A percentile compares a stretch with the other conserved stretches of the same genome.
These are phyloP conservation scores for Neonectria sp. DNA, from an alignment of 2,329 filamentous ascomycete genomes.

Conservation along the genomic window DNA sequence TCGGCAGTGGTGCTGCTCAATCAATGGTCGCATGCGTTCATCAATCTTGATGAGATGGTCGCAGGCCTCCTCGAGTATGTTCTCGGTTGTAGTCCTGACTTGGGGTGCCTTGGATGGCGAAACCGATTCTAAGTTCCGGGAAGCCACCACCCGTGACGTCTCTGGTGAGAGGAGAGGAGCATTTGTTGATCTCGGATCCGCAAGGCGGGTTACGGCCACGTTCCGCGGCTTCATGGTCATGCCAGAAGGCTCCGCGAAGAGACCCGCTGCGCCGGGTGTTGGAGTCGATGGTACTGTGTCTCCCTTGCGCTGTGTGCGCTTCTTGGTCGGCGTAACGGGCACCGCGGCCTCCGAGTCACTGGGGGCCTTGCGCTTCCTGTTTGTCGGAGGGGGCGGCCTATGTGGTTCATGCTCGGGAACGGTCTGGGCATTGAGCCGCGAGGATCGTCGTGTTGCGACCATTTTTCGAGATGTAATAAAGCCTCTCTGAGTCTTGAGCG, in stretches of 20 bases:
- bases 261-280: slow-evolving; percentile 60
- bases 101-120: slow-evolving; percentile 61
- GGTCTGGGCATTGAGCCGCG: slow-evolving; percentile 56
- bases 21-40: slow-evolving; percentile 77
- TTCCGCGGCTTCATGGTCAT: slow-evolving; percentile 57
- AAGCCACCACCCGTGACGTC: slow-evolving; percentile 74
- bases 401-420: slow-evolving; percentile 36
- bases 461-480: slow-evolving; percentile 40
- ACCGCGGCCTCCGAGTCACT: slow-evolving; percentile 40
- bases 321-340: slow-evolving; percentile 52
- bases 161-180: slow-evolving; percentile 80
- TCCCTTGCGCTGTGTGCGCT: slow-evolving; percentile 43
- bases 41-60: slow-evolving; percentile 83
- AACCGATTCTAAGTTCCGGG: slow-evolving; percentile 60
- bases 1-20: slow-evolving; percentile 82
- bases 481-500: slow-evolving; percentile 20
- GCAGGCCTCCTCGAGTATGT: slow-evolving; percentile 81
- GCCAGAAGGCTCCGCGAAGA: slow-evolving; percentile 54
- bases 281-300: slow-evolving; percentile 59
- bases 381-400: slow-evolving; percentile 39
- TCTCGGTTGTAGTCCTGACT: slow-evolving; percentile 72
- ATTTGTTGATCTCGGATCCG: slow-evolving; percentile 76
- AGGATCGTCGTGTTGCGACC: slow-evolving; percentile 56
- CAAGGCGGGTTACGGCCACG: slow-evolving; percentile 67
- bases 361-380: slow-evolving; percentile 55